Conservation (phyloP, 768 basidiomycete species). For the Russula virescens region DNA sequence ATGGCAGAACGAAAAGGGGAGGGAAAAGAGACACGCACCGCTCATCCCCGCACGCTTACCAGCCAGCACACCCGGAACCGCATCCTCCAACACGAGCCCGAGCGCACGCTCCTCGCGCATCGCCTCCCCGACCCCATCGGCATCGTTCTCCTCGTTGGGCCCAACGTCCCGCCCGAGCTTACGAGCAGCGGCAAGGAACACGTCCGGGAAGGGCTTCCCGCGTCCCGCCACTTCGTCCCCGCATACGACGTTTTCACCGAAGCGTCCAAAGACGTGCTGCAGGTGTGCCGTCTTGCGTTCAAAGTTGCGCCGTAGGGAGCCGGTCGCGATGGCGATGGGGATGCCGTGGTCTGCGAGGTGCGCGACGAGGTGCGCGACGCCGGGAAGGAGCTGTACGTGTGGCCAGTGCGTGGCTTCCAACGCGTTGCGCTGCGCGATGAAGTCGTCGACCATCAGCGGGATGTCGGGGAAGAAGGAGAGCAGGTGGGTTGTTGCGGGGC, state of each 20-base stretch:
- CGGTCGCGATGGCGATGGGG: conserved; percentile 79
- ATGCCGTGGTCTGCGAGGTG: conserved; percentile 64
- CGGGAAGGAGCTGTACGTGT: conserved; percentile 66
- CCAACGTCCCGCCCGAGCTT: conserved; percentile 51
- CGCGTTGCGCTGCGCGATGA: conserved; percentile 48
- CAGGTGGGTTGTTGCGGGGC: conserved; percentile 56
- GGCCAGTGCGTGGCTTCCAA: conserved; percentile 66
- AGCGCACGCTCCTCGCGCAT: conserved; percentile 46
- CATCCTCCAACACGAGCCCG: conserved; percentile 82
- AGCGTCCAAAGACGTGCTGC: conserved; percentile 51
- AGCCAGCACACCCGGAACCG: conserved; percentile 68
- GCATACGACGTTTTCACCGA: conserved; percentile 63
- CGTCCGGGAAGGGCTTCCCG: conserved; percentile 80
- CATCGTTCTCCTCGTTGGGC: conserved; percentile 39
- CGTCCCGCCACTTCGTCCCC: conserved; percentile 56
- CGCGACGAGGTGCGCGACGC: conserved; percentile 57
- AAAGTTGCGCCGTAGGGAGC: conserved; percentile 61
- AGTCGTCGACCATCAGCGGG: conserved; percentile 54
- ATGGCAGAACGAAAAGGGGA: background rate
- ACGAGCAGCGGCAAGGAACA: conserved; percentile 70
- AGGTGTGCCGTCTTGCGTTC: conserved; percentile 62
- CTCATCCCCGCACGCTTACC: conserved; percentile 84
- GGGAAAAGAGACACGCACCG: conserved; percentile 41
- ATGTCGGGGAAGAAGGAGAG: conserved; percentile 76
- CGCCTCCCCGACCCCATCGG: conserved; percentile 32